These are phyloP conservation scores for Pichia sp. DNA, from an alignment of 1,139 yeast genomes.

Conservation along the genomic window DNA sequence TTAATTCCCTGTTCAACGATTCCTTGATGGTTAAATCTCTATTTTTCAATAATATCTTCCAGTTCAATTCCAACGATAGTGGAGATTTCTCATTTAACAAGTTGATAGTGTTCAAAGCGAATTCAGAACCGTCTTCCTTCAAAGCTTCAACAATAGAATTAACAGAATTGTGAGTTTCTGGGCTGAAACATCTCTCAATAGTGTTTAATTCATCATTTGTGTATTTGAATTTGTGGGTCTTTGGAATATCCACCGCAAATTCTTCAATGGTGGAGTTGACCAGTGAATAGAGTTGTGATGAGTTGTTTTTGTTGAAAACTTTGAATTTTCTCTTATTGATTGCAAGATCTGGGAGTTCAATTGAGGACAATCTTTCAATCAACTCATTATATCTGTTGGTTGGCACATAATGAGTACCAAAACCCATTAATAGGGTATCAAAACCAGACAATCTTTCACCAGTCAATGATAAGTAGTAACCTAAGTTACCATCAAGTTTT, in stretches of 20 bases:
- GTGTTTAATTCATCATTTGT: slow-evolving; percentile 47
- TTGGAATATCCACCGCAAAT: slow-evolving; percentile 63
- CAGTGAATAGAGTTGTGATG: slow-evolving; percentile 41
- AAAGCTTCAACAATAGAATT: slow-evolving; percentile 57
- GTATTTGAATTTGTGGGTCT: slow-evolving; percentile 51
- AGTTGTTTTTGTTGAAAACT: slow-evolving; percentile 11
- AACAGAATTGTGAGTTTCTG: slow-evolving; percentile 38
- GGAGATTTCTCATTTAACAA: slow-evolving; percentile 61
- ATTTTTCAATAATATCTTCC: slow-evolving; percentile 62
- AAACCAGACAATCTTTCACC: slow-evolving; percentile 71
- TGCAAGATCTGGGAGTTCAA: slow-evolving; percentile 31
- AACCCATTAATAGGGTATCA: slow-evolving; percentile 75
- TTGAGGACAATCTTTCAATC: slow-evolving; percentile 53
- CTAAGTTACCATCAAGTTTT: slow-evolving; percentile 71
- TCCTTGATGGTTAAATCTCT: slow-evolving; percentile 48
- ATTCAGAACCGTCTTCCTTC: slow-evolving; percentile 47
- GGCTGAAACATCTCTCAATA: slow-evolving; percentile 60
- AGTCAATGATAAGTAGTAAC: slow-evolving; percentile 80
- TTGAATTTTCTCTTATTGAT: slow-evolving; percentile 9
- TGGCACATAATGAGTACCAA: slow-evolving; percentile 86
- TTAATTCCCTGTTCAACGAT: slow-evolving; percentile 67
- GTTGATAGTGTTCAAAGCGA: slow-evolving; percentile 54
- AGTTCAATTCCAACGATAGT: slow-evolving; percentile 68
- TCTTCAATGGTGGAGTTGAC: slow-evolving; percentile 73
- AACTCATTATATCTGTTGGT: slow-evolving; percentile 54